A percentile compares a stretch with the other conserved stretches of the same genome.
Evolutionary conservation across 2,329 filamentous ascomycete genomes (phyloP).

Genomic region (Hyphodiscus sp.): DNA sequence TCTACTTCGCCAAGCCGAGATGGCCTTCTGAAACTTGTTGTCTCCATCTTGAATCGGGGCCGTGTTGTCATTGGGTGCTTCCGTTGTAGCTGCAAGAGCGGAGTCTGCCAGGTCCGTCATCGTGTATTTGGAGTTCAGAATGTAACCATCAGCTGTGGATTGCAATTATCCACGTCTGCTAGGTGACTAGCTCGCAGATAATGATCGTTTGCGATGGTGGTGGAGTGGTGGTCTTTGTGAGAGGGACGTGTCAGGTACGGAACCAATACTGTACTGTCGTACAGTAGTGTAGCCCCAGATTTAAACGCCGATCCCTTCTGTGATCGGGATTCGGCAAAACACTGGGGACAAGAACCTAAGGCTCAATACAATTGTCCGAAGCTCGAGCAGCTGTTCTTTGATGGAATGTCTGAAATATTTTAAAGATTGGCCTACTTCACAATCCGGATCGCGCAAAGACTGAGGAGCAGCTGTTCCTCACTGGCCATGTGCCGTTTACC

Average conservation of each 20-base stretch:
- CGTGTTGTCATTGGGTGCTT: slow-evolving; percentile 11
- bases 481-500: too few relatives aligned
- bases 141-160: slow-evolving; percentile 11
- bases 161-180: slow-evolving; percentile 1
- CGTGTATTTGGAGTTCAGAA: slow-evolving; percentile 9
- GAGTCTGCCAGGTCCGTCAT: slow-evolving; percentile 28
- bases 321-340: too few relatives aligned
- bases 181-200: slow-evolving; percentile 8
- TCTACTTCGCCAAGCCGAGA: slow-evolving; percentile 91
- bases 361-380: too few relatives aligned
- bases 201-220: background rate
- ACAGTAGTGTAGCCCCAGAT: too few relatives aligned
- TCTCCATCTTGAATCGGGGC: slow-evolving; percentile 43
- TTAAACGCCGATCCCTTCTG: too few relatives aligned
- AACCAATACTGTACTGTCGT: too few relatives aligned
- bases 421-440: too few relatives aligned
- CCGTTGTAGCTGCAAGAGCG: slow-evolving; percentile 11
- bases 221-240: background rate
- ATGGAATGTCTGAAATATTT: too few relatives aligned
- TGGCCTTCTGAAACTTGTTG: slow-evolving; percentile 96
- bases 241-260: background rate
- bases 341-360: too few relatives aligned
- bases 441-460: too few relatives aligned
- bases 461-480: too few relatives aligned
- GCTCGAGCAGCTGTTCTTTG: too few relatives aligned